Evolutionary conservation across 495 filamentous ascomycete genomes (phyloP).

Genomic region (Daldinia bambusicola): DNA sequence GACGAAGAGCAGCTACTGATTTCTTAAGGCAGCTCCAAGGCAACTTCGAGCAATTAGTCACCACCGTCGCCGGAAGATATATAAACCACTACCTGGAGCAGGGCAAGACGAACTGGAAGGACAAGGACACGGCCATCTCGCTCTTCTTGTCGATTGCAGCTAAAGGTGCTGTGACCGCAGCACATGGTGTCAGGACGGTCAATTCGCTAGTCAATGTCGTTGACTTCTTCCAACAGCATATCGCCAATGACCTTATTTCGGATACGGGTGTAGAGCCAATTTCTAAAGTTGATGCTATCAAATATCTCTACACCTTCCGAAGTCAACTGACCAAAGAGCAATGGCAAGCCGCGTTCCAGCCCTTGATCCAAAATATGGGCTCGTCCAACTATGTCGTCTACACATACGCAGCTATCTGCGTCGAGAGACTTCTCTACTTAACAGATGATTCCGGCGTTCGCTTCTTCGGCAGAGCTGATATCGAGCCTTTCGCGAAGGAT

Average conservation of each 20-base stretch:
- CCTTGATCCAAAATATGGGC: slow-evolving; percentile 87
- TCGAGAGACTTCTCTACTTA: slow-evolving; percentile 88
- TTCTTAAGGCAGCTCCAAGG: slow-evolving; percentile 88
- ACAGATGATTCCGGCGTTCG: slow-evolving; percentile 76
- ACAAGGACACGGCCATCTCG: slow-evolving; percentile 96
- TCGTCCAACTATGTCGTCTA: slow-evolving; percentile 94
- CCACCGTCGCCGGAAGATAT: slow-evolving; percentile 81
- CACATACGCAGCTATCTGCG: slow-evolving; percentile 93
- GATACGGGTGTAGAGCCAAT: slow-evolving; percentile 77
- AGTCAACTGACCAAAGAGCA: slow-evolving; percentile 86
- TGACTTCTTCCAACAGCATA: slow-evolving; percentile 90
- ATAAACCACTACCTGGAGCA: slow-evolving; percentile 80
- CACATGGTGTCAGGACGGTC: slow-evolving; percentile 87
- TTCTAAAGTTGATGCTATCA: slow-evolving; percentile 96
- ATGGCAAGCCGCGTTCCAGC: slow-evolving; percentile 87
- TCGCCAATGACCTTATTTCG: slow-evolving; percentile 82
- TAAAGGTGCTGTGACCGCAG: slow-evolving; percentile 84
- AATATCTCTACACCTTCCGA: slow-evolving; percentile 94
- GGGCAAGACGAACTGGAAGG: slow-evolving; percentile 84
- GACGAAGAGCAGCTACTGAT: slow-evolving; percentile 90
- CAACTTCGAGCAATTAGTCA: slow-evolving; percentile 86
- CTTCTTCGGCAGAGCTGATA: slow-evolving; percentile 75
- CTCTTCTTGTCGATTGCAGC: slow-evolving; percentile 94
- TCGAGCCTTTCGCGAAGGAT: slow-evolving; percentile 82
- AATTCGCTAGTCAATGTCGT: slow-evolving; percentile 86